These are phyloP conservation scores for Castanospermum australe DNA, from an alignment of 306 rosid species.

Conservation along the genomic window DNA sequence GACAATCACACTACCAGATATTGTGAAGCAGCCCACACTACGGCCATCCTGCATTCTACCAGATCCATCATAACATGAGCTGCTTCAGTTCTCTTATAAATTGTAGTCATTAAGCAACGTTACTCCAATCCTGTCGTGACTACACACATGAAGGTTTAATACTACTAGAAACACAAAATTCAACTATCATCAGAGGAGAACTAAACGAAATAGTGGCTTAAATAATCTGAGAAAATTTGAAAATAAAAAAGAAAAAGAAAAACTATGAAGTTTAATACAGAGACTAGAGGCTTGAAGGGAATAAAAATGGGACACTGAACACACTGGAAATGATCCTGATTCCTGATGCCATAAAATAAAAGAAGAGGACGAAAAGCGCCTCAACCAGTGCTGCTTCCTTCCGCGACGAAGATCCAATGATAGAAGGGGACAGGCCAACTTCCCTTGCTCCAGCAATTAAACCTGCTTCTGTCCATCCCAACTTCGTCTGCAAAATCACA, in stretches of 20 bases:
- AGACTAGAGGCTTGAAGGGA: neutral
- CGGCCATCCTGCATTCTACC: slow-evolving; percentile 16
- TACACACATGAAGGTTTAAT: neutral
- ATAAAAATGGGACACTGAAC: neutral
- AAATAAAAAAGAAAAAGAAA: too few species aligned
- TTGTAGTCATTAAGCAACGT: neutral
- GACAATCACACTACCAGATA: neutral
- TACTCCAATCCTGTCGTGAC: neutral
- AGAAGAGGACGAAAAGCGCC: slow-evolving; percentile 35
- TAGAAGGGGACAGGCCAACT: slow-evolving; percentile 78
- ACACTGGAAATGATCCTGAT: neutral
- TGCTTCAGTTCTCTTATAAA: slow-evolving; percentile 1
- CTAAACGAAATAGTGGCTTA: neutral
- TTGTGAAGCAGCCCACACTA: slow-evolving; percentile 2
- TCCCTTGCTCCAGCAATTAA: slow-evolving; percentile 85
- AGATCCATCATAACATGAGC: neutral
- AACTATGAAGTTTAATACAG: neutral
- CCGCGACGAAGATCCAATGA: slow-evolving; percentile 77
- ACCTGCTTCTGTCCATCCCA: slow-evolving; percentile 90
- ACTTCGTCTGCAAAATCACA: slow-evolving; percentile 45
- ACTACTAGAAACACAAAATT: too few species aligned
- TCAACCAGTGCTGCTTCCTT: slow-evolving; percentile 88
- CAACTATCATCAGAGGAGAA: neutral
- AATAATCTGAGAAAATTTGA: too few species aligned
- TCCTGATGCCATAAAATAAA: neutral